Conservation (phyloP, 1,284 basidiomycete genomes). For the Schizophyllum commune region DNA sequence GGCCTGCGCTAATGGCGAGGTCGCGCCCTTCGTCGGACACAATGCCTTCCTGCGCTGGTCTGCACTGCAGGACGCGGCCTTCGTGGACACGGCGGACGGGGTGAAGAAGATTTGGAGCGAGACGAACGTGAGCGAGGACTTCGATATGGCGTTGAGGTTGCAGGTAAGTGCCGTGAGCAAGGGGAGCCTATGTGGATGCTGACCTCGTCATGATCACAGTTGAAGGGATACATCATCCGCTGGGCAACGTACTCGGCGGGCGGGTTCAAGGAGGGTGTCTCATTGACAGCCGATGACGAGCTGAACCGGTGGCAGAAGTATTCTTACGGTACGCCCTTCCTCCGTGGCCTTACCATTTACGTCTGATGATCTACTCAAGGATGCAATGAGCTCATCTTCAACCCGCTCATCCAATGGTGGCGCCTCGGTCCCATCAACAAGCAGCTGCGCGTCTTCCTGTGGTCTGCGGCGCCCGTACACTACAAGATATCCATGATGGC, state of each 20-base stretch:
- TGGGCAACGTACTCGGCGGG: conserved; percentile 81
- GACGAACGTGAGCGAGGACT: conserved; percentile 79
- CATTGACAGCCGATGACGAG: conserved; percentile 72
- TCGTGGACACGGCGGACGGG: conserved; percentile 58
- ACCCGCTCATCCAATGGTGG: conserved; percentile 70
- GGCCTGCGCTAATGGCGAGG: conserved; percentile 54
- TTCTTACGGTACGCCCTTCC: conserved; percentile 52
- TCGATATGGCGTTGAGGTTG: conserved; percentile 65
- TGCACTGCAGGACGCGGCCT: conserved; percentile 74
- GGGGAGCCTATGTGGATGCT: conserved; percentile 1
- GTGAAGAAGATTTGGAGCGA: conserved; percentile 78
- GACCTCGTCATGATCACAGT: conserved; percentile 17
- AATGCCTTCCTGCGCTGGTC: conserved; percentile 85
- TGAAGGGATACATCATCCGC: conserved; percentile 68
- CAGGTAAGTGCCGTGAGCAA: conserved; percentile 21
- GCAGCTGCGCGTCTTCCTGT: conserved; percentile 71
- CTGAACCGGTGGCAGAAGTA: conserved; percentile 87
- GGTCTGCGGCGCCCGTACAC: conserved; percentile 70
- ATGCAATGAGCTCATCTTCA: conserved; percentile 71
- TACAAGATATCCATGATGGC: conserved; percentile 77
- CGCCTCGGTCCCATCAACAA: conserved; percentile 68
- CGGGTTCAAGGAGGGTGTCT: conserved; percentile 86
- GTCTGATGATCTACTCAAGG: conserved; percentile 22
- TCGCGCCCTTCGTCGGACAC: conserved; percentile 83
- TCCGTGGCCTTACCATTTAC: conserved; percentile 3